Conservation (phyloP, 306 rosid species). For the Gillenia trifoliata region DNA sequence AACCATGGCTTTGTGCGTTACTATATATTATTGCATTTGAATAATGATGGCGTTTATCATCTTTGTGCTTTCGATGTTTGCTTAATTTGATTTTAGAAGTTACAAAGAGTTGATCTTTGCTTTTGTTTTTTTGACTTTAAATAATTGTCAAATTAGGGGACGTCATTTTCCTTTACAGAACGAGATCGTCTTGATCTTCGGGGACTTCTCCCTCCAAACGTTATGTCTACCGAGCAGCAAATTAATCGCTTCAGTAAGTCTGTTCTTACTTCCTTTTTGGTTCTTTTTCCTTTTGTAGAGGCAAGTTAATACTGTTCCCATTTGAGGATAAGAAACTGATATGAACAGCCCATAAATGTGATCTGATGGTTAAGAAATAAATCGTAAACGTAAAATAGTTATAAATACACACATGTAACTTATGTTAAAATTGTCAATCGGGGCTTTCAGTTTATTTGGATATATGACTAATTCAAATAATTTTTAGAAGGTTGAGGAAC, state of each 20-base stretch:
- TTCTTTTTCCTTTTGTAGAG: not conserved
- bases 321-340: not conserved
- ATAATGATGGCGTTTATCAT: not conserved
- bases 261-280: not conserved
- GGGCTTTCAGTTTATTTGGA: not conserved
- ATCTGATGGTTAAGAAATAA: not conserved
- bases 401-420: not conserved
- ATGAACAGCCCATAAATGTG: not conserved
- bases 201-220: slow-evolving; percentile 96
- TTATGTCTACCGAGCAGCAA: slow-evolving; percentile 85
- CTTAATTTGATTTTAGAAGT: not conserved
- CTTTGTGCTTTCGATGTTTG: not conserved
- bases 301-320: not conserved
- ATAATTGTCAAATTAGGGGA: slow-evolving; percentile 60
- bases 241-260: slow-evolving; percentile 90
- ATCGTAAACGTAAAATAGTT: not conserved
- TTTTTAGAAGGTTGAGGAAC: not conserved
- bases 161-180: slow-evolving; percentile 90
- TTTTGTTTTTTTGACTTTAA: not conserved
- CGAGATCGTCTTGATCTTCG: slow-evolving; percentile 98
- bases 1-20: not conserved
- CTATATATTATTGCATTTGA: not conserved
- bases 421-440: not conserved
- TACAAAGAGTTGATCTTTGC: not conserved
- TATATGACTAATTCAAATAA: not conserved